These are phyloP conservation scores for Extremus antarcticus DNA, from an alignment of 495 filamentous ascomycete genomes.

Conservation along the genomic window DNA sequence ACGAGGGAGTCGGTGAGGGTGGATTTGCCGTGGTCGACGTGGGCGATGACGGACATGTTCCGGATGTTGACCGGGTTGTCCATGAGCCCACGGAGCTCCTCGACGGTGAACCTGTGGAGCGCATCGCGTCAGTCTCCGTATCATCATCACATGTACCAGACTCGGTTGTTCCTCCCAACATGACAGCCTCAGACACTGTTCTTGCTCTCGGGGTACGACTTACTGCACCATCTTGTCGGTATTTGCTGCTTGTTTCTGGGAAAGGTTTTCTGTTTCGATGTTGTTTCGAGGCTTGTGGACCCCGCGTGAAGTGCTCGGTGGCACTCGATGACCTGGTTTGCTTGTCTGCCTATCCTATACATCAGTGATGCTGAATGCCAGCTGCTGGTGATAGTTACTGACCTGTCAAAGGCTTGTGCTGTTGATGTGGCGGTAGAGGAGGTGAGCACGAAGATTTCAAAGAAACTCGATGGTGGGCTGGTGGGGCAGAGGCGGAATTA, in stretches of 20 bases:
- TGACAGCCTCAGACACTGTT: not conserved
- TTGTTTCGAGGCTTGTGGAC: constrained; percentile 5
- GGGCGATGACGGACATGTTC: constrained; percentile 99
- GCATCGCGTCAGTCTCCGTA: constrained; percentile 7
- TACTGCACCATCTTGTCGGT: constrained; percentile 99
- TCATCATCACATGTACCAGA: not conserved
- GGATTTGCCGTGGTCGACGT: constrained; percentile 99
- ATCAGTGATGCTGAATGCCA: not conserved
- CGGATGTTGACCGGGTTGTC: constrained; percentile 97
- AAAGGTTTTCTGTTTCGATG: constrained; percentile 6
- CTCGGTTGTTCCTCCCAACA: not conserved
- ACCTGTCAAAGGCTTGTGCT: constrained; percentile 9
- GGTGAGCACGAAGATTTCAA: not conserved
- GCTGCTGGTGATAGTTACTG: not conserved
- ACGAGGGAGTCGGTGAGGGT: constrained; percentile 98
- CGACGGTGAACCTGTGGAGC: constrained; percentile 83
- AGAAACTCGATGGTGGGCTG: too few relatives aligned
- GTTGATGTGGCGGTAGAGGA: constrained; percentile 2
- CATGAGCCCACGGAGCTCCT: constrained; percentile 95
- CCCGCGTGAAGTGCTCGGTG: constrained; percentile 15
- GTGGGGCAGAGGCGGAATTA: too few relatives aligned
- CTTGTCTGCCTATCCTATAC: constrained; percentile 14
- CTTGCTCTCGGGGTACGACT: constrained; percentile 37
- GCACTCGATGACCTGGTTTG: constrained; percentile 10
- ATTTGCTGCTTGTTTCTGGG: constrained; percentile 31